Percentiles rank a stretch among this genome's conserved stretches.
Evolutionary conservation across 768 basidiomycete genomes (phyloP).

Genomic region (Cyathus striatus): DNA sequence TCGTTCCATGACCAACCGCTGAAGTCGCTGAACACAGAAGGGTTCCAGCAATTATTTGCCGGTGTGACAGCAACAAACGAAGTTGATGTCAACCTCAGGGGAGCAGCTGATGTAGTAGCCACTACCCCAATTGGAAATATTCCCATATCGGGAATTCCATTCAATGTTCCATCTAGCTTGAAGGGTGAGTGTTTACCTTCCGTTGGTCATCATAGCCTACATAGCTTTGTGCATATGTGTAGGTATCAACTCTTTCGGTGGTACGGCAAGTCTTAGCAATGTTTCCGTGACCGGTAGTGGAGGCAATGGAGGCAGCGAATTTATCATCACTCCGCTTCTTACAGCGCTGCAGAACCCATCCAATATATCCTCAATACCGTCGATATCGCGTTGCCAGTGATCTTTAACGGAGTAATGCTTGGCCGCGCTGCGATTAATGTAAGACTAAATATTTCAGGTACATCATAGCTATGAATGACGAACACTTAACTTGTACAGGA

Average conservation of each 20-base stretch:
- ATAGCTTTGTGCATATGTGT: background rate
- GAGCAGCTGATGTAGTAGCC: constrained; percentile 53
- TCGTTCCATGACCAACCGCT: constrained; percentile 54
- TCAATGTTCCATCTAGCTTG: constrained; percentile 53
- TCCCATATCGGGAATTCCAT: constrained; percentile 58
- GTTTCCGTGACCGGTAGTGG: constrained; percentile 63
- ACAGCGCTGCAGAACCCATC: constrained; percentile 62
- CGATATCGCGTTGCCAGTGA: constrained; percentile 52
- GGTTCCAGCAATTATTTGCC: constrained; percentile 54
- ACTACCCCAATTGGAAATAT: constrained; percentile 63
- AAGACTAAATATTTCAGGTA: constrained; percentile 15
- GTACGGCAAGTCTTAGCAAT: constrained; percentile 45
- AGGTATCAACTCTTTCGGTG: constrained; percentile 61
- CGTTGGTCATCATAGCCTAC: too few relatives aligned
- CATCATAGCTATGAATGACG: background rate
- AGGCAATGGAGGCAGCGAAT: constrained; percentile 55
- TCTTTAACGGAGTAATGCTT: constrained; percentile 49
- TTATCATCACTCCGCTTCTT: constrained; percentile 51
- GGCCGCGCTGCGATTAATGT: constrained; percentile 59
- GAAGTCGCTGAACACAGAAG: constrained; percentile 46
- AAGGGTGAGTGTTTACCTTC: constrained; percentile 31
- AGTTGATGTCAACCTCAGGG: constrained; percentile 45
- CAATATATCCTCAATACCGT: constrained; percentile 60
- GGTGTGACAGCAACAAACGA: constrained; percentile 46
- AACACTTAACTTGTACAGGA: constrained; percentile 22